Conservation (phyloP, 2,329 filamentous ascomycete genomes). For the Aspergillus felis region DNA sequence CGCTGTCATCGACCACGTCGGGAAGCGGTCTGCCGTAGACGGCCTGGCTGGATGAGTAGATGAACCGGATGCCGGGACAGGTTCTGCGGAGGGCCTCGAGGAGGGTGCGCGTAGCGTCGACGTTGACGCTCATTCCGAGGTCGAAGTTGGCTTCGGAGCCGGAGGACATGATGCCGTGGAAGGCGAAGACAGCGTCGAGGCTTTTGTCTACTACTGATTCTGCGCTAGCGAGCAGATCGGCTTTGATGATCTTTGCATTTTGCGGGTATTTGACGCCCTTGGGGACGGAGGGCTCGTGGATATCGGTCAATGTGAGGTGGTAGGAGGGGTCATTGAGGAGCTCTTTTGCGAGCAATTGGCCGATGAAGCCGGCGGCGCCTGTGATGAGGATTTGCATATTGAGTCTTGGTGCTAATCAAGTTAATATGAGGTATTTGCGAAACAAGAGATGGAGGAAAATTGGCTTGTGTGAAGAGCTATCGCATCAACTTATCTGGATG, state of each 20-base stretch:
- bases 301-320: constrained; percentile 55
- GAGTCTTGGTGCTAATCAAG: background rate
- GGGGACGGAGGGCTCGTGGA: constrained; percentile 52
- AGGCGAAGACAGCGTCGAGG: constrained; percentile 55
- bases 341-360: constrained; percentile 56
- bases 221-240: constrained; percentile 51
- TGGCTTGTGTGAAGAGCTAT: background rate
- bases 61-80: constrained; percentile 53
- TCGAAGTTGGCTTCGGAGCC: constrained; percentile 60
- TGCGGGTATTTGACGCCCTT: constrained; percentile 45
- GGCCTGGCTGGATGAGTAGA: constrained; percentile 61
- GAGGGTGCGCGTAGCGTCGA: constrained; percentile 55
- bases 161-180: constrained; percentile 66
- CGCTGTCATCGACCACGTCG: constrained; percentile 47
- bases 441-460: background rate
- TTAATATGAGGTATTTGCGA: background rate
- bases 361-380: constrained; percentile 62
- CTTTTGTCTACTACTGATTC: constrained; percentile 37
- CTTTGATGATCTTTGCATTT: constrained; percentile 49
- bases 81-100: constrained; percentile 50
- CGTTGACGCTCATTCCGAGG: constrained; percentile 57
- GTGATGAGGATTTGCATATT: constrained; percentile 57
- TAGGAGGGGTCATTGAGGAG: constrained; percentile 49
- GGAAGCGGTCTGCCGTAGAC: constrained; percentile 60
- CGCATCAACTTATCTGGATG: constrained; percentile 9